Evolutionary conservation across 805 yeast species (phyloP).

Genomic region (Starmerella riodocensis): DNA sequence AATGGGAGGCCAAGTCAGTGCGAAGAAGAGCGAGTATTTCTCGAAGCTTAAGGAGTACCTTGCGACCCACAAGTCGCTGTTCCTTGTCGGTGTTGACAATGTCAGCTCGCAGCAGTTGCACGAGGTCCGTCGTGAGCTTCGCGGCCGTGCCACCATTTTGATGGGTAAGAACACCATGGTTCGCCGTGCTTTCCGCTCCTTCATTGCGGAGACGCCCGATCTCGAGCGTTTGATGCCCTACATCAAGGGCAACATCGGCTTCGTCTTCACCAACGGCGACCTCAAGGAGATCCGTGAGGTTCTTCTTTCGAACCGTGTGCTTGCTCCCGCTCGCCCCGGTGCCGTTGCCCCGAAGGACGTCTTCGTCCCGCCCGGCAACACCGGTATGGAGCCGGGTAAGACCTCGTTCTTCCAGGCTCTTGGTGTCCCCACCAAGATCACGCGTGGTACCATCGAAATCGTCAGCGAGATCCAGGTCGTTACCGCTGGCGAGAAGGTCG

Average conservation of each 20-base stretch:
- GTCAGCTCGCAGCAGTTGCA: slow-evolving; percentile 99
- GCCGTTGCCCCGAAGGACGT: slow-evolving; percentile 97
- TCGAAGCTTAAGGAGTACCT: slow-evolving; percentile 85
- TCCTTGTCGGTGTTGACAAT: slow-evolving; percentile 99
- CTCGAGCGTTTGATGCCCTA: slow-evolving; percentile 87
- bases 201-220: slow-evolving; percentile 87
- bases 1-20: slow-evolving; percentile 88
- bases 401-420: slow-evolving; percentile 99
- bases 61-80: slow-evolving; percentile 94
- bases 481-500: slow-evolving; percentile 73
- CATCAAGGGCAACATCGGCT: slow-evolving; percentile 98
- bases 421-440: slow-evolving; percentile 99
- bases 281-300: slow-evolving; percentile 84
- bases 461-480: slow-evolving; percentile 94
- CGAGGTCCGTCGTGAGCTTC: slow-evolving; percentile 93
- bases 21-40: slow-evolving; percentile 92
- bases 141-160: slow-evolving; percentile 87
- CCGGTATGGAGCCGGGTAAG: slow-evolving; percentile 99
- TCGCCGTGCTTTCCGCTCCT: slow-evolving; percentile 98
- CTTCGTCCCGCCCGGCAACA: slow-evolving; percentile 97
- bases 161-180: slow-evolving; percentile 99
- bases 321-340: slow-evolving; percentile 99
- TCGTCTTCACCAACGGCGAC: slow-evolving; percentile 96
- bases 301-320: slow-evolving; percentile 84
- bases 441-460: slow-evolving; percentile 99